These are phyloP conservation scores for Gracilaria gracilis DNA, from an alignment of 23 red algal species.

Conservation along the genomic window DNA sequence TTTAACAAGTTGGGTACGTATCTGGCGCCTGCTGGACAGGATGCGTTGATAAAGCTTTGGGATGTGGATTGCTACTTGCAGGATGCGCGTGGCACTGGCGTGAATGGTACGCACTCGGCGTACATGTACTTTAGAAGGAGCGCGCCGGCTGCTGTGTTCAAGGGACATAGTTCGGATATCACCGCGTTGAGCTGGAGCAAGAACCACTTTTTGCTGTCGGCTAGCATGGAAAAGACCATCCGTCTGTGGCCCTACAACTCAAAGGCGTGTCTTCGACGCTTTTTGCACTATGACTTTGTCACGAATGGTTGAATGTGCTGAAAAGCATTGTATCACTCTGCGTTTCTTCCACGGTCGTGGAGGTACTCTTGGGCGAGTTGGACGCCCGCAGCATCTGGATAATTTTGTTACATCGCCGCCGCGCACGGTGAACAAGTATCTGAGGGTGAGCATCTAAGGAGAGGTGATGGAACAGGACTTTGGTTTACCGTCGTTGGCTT, in stretches of 20 bases:
- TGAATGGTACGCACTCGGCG: no score
- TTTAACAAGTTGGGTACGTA: no score
- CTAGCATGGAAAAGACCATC: slow-evolving; percentile 86
- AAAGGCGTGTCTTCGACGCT: slow-evolving; percentile 69
- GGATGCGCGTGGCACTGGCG: no score
- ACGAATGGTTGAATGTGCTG: slow-evolving; percentile 77
- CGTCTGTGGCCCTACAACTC: slow-evolving; percentile 88
- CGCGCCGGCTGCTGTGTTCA: no score
- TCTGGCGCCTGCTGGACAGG: no score
- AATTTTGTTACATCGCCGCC: slow-evolving; percentile 98
- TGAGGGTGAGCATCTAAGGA: slow-evolving; percentile 98
- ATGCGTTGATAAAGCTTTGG: no score
- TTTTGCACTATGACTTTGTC: no score
- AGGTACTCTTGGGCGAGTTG: slow-evolving; percentile 89
- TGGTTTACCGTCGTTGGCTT: slow-evolving; percentile 85
- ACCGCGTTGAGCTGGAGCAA: slow-evolving; percentile 87
- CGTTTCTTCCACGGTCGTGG: slow-evolving; percentile 99
- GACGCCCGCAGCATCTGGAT: slow-evolving; percentile 97
- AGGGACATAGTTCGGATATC: no score
- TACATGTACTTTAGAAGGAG: no score
- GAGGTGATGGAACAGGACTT: slow-evolving; percentile 99
- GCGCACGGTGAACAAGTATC: slow-evolving; percentile 94
- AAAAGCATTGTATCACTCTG: slow-evolving; percentile 85
- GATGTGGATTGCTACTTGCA: no score
- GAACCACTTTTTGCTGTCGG: slow-evolving; percentile 88